Percentiles rank a stretch among this genome's conserved stretches.
Evolutionary conservation across 768 basidiomycete genomes (phyloP).

Genomic region (Termitomyces eurrhizus): DNA sequence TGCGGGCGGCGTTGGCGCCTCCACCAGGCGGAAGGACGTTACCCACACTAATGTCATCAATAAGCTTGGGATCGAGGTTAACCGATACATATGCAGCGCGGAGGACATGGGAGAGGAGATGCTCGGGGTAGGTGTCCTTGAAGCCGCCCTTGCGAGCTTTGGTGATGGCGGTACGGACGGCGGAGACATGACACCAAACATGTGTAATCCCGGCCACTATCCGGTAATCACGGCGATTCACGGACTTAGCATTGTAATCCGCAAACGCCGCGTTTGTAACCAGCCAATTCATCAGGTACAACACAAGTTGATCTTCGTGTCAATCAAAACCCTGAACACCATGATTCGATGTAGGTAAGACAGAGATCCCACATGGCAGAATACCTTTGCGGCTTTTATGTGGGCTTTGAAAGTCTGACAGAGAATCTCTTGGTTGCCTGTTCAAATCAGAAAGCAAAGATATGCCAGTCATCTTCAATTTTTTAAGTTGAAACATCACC

Average conservation of each 20-base stretch:
- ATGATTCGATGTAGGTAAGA: no score
- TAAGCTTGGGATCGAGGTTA: slow-evolving; percentile 72
- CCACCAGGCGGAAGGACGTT: slow-evolving; percentile 88
- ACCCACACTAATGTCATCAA: slow-evolving; percentile 83
- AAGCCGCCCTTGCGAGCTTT: slow-evolving; percentile 88
- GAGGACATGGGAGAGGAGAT: slow-evolving; percentile 74
- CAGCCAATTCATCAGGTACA: no score
- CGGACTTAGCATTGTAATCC: slow-evolving; percentile 29
- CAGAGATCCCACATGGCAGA: neutral
- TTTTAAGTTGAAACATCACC: no score
- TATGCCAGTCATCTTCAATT: neutral
- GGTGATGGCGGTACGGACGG: slow-evolving; percentile 88
- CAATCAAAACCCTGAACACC: no score
- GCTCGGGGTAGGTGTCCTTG: slow-evolving; percentile 85
- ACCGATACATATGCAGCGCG: slow-evolving; percentile 66
- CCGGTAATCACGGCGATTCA: neutral
- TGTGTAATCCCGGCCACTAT: neutral
- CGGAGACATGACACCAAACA: slow-evolving; percentile 68
- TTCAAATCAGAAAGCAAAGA: neutral
- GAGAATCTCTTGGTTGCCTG: neutral
- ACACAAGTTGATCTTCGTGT: no score
- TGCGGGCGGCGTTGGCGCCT: slow-evolving; percentile 77
- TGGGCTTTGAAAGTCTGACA: no score
- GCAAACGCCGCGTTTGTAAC: no score
- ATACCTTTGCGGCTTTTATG: neutral